Evolutionary conservation across 2,329 filamentous ascomycete genomes (phyloP), one percentile per base, ranked within the genome.

Genomic region (Epichloe aotearoae): DNA sequence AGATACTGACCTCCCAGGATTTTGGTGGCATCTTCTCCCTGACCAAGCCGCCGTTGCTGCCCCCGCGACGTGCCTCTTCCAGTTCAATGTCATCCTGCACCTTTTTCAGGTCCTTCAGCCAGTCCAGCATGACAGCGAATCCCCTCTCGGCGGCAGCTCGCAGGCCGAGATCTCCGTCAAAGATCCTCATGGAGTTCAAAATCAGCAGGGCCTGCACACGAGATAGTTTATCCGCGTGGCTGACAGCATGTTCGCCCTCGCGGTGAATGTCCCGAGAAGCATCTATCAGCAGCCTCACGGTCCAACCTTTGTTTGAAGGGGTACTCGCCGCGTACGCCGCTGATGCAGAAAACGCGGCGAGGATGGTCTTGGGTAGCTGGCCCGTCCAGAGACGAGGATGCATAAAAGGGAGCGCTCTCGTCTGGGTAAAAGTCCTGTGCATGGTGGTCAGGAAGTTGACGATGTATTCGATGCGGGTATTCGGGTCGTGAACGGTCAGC

Each of bases 141-240:
- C 73, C 70, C 38, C 66, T 58, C 53, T 73, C 69, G 0, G 64
- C 68, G n/a, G 71, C 62, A 2, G 69, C 64, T 19, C 66, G 57
- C 43, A 73, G 57, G 4, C 59, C 55, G 3, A 73, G 52, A 47
- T 74, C 70, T 0, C 70, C 72, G 40, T 73, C 70, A 48, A 73
- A 69, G 53, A 71, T 61, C 41, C 70, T 64, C 37, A 74, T 68
- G 2, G 64, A 60, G 53, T 73, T 68, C 33, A 72, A 58, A 12
- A 72, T 53, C 15, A 70, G 52, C 17, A 73, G 60, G 1, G 70
- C 71, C 56, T 74, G 71, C 4, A 70, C 62, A 12, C 70, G 63
- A 4, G 69, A 69, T 30, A 73, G 60, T 59, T 69, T 71, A 41
- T 72, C 68, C 1, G 57, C 53, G 0, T 62, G 61, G 3, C 64